Base-by-base conservation (phyloP, 1,139 yeast genomes). In the Meyerozyma sp. region DNA sequence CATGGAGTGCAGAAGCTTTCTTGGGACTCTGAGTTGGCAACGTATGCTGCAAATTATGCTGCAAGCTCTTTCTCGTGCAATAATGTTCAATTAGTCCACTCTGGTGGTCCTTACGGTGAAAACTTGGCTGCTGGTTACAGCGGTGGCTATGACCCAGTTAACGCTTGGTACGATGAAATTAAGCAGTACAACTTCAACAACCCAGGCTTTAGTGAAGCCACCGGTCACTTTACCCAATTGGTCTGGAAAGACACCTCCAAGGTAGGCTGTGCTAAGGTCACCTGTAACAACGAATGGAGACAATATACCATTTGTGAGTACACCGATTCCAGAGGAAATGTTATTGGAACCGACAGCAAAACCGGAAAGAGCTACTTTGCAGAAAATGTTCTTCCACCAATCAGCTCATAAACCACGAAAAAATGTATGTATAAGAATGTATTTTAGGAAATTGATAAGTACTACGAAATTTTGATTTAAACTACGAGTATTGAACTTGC, bases 221-320 rank as follows among this genome's bases (percentile, higher is more conserved):
- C 77, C 21, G 85, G 86, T 39, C 90, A 83, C 59, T 83, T 82
- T 65, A 82, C 89, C 11, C 89, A 82, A 61, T 57, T 82, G 40
- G 75, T 83, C n/a, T 83, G 90, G 90, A 75, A 75, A 49, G 52
- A 70, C 7, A 64, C 83, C 36, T 61, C 77, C 26, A 61, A 73
- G 49, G 61, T 83, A 35, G 89, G 89, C 32, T 83, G 90, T 68
- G 86, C 82, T 43, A 66, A 66, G 50, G 75, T 79, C 37, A 58
- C 58, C 42, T 82, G 87, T 67, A 51, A 70, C 51, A 66, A 68
- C 51, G 53, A 60, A 46, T 73, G 77, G 77, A 68, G 73, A 48
- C 79, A 76, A 51, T 84, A 83, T 65, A 72, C 85, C 45, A 75
- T 83, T 46, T 84, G 93, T 69, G 85, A 83, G 55, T 84, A 84